Base-by-base conservation (phyloP, 2,329 filamentous ascomycete genomes). In the Zymoseptoria ardabiliae region DNA sequence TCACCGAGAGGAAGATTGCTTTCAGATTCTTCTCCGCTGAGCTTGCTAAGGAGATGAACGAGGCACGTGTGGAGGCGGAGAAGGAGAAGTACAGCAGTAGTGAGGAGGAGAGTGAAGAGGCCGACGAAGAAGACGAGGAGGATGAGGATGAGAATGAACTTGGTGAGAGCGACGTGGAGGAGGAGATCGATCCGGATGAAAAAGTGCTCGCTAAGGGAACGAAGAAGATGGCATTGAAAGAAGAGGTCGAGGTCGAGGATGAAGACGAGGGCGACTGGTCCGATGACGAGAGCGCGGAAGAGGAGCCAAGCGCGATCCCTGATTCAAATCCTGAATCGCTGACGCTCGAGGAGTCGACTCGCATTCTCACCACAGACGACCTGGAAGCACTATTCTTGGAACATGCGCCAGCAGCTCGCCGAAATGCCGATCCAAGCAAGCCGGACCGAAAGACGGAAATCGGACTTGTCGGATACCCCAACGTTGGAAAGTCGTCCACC, bases 401-500 rank as follows among this genome's bases (percentile, higher is more conserved):
- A 66, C 87, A 96, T 72, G 84, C 87, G 2, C 86, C 85, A 2
- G 77, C 82, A 51, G 80, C 85, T 25, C 64, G 68, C 13, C 56
- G 60, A 52, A 57, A 63, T n/a, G 75, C 79, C 58, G 76, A 80
- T 58, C 73, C 79, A 1, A 78, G 81, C 23, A 68, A 73, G 50
- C 73, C 77, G 48, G 79, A 77, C 60, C 76, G 80, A 57, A 97
- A 95, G 74, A 87, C 92, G 4, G 86, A 91, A 65, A 94, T 99
- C 66, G 94, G 94, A 68, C 81, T 99, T 20, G 94, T 99, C 45
- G 94, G 94, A 60, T 99, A 99, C 76, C 94, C 94, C 70, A 99
- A 99, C 78, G 94, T 99, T 64, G 94, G 94, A 77, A 99, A 99
- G 78, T 99, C 95, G 1, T 97, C 92, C 54, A 99, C 94, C 17